phyloP scores from a whole-genome alignment of 345 rosid genomes.

The Rhizophora apiculata region DNA sequence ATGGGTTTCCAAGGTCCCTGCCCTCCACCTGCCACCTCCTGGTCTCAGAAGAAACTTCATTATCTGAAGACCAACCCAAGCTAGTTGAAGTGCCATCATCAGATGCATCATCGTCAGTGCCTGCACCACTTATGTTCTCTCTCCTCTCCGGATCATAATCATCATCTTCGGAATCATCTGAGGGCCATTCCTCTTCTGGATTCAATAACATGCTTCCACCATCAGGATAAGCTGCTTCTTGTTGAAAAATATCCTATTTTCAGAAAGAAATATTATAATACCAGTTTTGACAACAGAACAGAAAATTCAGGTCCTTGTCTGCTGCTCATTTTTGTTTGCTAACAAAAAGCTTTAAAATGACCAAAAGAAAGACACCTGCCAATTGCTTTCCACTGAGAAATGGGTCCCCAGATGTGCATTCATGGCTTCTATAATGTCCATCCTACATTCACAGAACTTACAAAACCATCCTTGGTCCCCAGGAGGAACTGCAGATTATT shows the following conservation, averaged over 20 bases:
- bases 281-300: slow-evolving; percentile 19
- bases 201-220: slow-evolving; percentile 50
- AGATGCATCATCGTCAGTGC: slow-evolving; percentile 45
- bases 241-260: slow-evolving; percentile 75
- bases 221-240: slow-evolving; percentile 67
- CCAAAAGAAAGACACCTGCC: slow-evolving; percentile 59
- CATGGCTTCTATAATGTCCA: slow-evolving; percentile 82
- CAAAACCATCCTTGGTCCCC: slow-evolving; percentile 99
- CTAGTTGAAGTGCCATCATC: slow-evolving; percentile 56
- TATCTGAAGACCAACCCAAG: slow-evolving; percentile 78
- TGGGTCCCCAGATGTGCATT: slow-evolving; percentile 91
- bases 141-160: slow-evolving; percentile 82
- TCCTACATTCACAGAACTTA: slow-evolving; percentile 82
- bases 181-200: slow-evolving; percentile 85
- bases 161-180: slow-evolving; percentile 91
- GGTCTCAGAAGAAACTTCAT: slow-evolving; percentile 50
- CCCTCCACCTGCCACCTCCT: slow-evolving; percentile 34
- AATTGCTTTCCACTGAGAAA: slow-evolving; percentile 57
- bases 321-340: not conserved
- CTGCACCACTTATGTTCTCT: slow-evolving; percentile 48
- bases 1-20: slow-evolving; percentile 24
- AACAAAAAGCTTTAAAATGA: slow-evolving; percentile 7
- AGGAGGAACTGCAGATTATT: slow-evolving; percentile 71
- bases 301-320: slow-evolving; percentile 3
- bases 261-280: not conserved